Base-by-base conservation (phyloP, 1,284 basidiomycete genomes). In the Leccinum fuscescens region DNA sequence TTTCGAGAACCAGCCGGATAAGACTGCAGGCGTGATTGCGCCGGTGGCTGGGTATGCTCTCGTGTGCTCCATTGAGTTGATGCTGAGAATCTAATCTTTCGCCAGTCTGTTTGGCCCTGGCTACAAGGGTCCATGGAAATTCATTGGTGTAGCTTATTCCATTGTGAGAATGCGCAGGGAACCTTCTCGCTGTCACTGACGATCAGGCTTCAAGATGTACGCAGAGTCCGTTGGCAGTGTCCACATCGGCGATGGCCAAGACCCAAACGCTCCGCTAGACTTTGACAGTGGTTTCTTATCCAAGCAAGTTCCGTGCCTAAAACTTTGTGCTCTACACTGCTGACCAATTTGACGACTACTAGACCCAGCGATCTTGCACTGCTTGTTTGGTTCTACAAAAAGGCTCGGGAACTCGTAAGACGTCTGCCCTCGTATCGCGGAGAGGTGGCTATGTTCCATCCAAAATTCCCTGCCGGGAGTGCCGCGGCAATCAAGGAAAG, bases 371-470 rank as follows among this genome's bases (percentile, higher is more conserved):
- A 62, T 27, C 17, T 62, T 27, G 6, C 14, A 9, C 17, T 52
- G 9, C 53, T 63, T 6, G 53, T 24, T n/a, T 48, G 35, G 31
- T 22, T 61, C 44, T 71, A 85, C 58, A 63, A 65, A 35, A 57
- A 72, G 78, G 54, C 86, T 80, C 80, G 74, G 63, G 0, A 62
- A 12, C 56, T 64, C 14, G 79, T 77, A 2, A 79, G 86, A n/a
- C 80, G 86, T 4, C 80, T 87, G 79, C 73, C 76, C 0, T 73
- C 71, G 27, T 88, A 79, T 70, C 77, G 81, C 8, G 86, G 86
- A 7, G 86, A 86, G 63, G 69, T 77, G 6, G 59, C 68, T 0
- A 58, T 65, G 2, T 69, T 68, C 4, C 81, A 87, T 64, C 86
- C 86, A 1, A 59, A 62, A 5, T 88, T 87, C 69, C 64, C 78